Conservation (phyloP, 2,329 filamentous ascomycete genomes). For the Botrytis tulipae region DNA sequence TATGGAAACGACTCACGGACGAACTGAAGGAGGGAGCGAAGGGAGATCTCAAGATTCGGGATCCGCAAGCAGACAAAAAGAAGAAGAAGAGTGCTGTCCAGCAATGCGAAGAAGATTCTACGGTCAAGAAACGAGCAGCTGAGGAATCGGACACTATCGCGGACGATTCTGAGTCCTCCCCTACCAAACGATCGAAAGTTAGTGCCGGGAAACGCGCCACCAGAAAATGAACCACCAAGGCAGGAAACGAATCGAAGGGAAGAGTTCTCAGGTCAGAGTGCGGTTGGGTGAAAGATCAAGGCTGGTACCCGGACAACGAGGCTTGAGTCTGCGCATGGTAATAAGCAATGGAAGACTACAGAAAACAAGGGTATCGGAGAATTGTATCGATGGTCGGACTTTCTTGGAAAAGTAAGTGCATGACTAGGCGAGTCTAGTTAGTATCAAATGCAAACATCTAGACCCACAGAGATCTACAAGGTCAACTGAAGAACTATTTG, state of each 20-base stretch:
- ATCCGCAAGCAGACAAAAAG: background rate
- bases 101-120: background rate
- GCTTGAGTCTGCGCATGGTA: background rate
- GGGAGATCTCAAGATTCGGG: background rate
- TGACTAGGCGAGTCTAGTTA: background rate
- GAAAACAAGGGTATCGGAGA: background rate
- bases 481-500: background rate
- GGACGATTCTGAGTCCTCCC: background rate
- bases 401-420: background rate
- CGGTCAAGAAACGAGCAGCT: background rate
- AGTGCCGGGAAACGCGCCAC: background rate
- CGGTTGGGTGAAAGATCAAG: background rate
- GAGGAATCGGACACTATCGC: background rate
- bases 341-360: background rate
- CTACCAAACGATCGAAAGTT: background rate
- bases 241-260: background rate
- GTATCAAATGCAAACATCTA: background rate
- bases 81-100: background rate
- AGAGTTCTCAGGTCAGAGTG: rapidly evolving
- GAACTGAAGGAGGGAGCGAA: background rate
- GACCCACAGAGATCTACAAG: background rate
- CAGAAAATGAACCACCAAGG: background rate
- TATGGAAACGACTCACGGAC: background rate
- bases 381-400: background rate
- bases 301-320: background rate